Evolutionary conservation across 768 basidiomycete species (phyloP), one percentile per base, ranked within the genome.

Genomic region (Tricholoma matsutake): DNA sequence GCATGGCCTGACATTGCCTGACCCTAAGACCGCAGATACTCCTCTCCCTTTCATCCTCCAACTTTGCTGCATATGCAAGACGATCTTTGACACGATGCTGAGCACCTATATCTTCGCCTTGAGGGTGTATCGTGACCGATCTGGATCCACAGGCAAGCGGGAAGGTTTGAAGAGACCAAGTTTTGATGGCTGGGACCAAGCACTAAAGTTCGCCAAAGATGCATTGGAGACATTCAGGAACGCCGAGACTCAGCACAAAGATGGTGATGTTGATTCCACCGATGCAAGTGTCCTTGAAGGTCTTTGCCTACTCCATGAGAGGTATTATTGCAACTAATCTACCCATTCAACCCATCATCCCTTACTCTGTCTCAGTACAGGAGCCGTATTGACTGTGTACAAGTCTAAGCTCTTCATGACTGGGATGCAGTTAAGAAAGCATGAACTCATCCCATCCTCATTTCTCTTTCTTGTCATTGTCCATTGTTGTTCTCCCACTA

Each of bases 281-380:
- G 52, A 64, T 59, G 37, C n/a, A n/a, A 58, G 35, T 41, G 57
- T 56, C 14, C 32, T 52, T 11, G 53, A 62, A 31, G 61, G 61
- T 11, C 62, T 62, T 49, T 31, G 18, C 53, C 51, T 62, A 49
- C 64, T 65, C 20, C 53, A 63, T 29, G 34, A 49, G 58, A 65
- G 64, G 64, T 59, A 65, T 60, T 34, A 55, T 52, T 7, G 2
- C 28, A 2, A 29, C 28, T 31, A 16, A 52, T 52, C 49, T 25
- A 53, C 49, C 0, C 22, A 53, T 52, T 47, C 34, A 4, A 13
- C 52, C 32, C 18, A 13, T 49, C 8, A 53, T 60, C 61, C 34
- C 32, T 63, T 64, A 51, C 43, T 58, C 28, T 60, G 20, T 53
- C 54, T 62, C 54, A 64, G 63, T 59, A 64, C 61, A 47, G 57